Evolutionary conservation across 78 protist species (phyloP), one percentile per base, ranked within the genome.

Genomic region (Guillardia theta): DNA sequence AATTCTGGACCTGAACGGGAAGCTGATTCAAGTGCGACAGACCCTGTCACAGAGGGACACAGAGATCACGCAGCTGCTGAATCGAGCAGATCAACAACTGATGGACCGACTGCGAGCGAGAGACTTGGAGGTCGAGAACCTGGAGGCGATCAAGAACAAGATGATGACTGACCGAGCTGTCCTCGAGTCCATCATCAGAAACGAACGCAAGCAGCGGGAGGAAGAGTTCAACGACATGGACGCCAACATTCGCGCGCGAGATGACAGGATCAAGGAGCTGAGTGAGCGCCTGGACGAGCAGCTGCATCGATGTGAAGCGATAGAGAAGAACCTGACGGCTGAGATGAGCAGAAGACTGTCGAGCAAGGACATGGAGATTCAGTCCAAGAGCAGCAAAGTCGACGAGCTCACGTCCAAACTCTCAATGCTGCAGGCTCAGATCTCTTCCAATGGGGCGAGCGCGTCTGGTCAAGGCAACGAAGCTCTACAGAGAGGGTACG

Each of bases 171-270:
- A 70, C 83, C 6, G 83, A 4, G 83, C 83, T 1, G 83, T 70
- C 10, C 83, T 70, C n/a, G 83, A 70, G 83, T 10, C 27, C 45
- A 70, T 70, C 83, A 70, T 70, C 83, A 36, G 83, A 36, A 70
- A 24, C 6, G 83, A 70, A 43, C 83, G 83, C 83, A 70, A 70
- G 83, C 83, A 70, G 83, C 83, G 83, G 41, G 83, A 70, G 83
- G 83, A 70, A 43, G 83, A 70, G 83, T 70, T 70, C 41, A 70
- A 70, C 41, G 83, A 70, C 41, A 70, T 70, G 83, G 83, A 70
- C 83, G 83, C 83, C 41, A 70, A 70, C 41, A 43, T 70, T 36
- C 83, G 83, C 45, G 83, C 83, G 83, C 83, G 83, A 36, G 83
- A 70, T 43, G 83, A 70, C 1, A 36, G 83, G 46, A 70, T 70